Percentiles rank a stretch among this genome's conserved stretches.
Conservation (phyloP, 345 rosid genomes). For the Citrus unshiu region DNA sequence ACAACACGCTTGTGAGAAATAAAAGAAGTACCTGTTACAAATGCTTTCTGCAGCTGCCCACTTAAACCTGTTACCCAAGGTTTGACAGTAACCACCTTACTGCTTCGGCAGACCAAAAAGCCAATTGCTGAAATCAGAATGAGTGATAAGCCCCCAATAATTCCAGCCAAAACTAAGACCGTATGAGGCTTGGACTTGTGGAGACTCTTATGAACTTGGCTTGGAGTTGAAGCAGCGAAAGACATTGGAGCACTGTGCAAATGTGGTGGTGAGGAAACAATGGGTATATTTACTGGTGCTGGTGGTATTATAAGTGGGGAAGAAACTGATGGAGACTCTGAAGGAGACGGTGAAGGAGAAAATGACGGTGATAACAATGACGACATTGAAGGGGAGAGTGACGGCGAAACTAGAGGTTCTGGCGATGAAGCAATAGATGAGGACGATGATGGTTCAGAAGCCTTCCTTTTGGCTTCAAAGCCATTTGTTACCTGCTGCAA, state of each 20-base stretch:
- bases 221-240: constrained; percentile 34
- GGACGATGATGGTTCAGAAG: constrained; percentile 11
- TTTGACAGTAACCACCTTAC: constrained; percentile 68
- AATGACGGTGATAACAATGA: constrained; percentile 31
- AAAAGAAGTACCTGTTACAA: constrained; percentile 57
- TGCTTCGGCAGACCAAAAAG: constrained; percentile 42
- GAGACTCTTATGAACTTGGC: constrained; percentile 5
- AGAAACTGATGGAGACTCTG: constrained; percentile 24
- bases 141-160: constrained; percentile 39
- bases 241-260: constrained; percentile 5
- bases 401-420: constrained; percentile 20
- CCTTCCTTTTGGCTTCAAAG: not conserved
- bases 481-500: constrained; percentile 27
- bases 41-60: constrained; percentile 83
- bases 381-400: not conserved
- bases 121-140: constrained; percentile 34
- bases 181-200: constrained; percentile 28
- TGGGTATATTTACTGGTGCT: constrained; percentile 17
- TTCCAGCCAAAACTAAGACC: constrained; percentile 31
- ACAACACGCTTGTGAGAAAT: not conserved
- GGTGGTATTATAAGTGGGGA: constrained; percentile 33
- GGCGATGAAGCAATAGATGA: constrained; percentile 16
- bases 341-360: constrained; percentile 32
- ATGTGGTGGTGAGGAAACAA: constrained; percentile 22
- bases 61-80: constrained; percentile 91